phyloP scores from a whole-genome alignment of 1,284 basidiomycete species.

The Mycosarcoma maydis region DNA sequence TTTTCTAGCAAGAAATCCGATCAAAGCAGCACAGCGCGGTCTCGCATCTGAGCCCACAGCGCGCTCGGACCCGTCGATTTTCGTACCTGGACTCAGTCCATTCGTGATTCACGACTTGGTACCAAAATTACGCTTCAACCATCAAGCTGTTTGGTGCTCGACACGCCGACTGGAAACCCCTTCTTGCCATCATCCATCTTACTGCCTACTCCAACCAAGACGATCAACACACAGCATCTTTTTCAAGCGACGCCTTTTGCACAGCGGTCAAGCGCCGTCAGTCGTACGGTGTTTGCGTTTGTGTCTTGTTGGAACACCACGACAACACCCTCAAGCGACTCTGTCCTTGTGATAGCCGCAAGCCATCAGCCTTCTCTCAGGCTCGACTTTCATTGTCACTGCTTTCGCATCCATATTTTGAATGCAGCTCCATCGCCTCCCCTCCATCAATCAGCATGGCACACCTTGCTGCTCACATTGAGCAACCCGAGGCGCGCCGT shows the following conservation, averaged over 20 bases:
- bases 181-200: background rate
- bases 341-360: too few relatives aligned
- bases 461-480: conserved; percentile 41
- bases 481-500: conserved; percentile 22
- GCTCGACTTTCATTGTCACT: too few relatives aligned
- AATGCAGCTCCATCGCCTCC: background rate
- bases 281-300: conserved; percentile 7
- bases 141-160: too few relatives aligned
- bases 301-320: background rate
- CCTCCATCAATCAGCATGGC: conserved; percentile 25
- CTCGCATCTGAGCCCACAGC: background rate
- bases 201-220: conserved; percentile 8
- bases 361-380: too few relatives aligned
- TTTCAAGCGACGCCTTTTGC: too few relatives aligned
- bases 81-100: background rate
- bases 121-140: too few relatives aligned
- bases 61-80: conserved; percentile 30
- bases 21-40: background rate
- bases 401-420: too few relatives aligned
- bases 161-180: background rate
- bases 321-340: too few relatives aligned
- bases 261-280: background rate
- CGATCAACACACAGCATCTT: conserved; percentile 10
- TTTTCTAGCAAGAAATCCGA: background rate
- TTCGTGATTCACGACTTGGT: too few relatives aligned